These are phyloP conservation scores for Crassisporium funariophilum DNA, from an alignment of 768 basidiomycete genomes.

Conservation along the genomic window DNA sequence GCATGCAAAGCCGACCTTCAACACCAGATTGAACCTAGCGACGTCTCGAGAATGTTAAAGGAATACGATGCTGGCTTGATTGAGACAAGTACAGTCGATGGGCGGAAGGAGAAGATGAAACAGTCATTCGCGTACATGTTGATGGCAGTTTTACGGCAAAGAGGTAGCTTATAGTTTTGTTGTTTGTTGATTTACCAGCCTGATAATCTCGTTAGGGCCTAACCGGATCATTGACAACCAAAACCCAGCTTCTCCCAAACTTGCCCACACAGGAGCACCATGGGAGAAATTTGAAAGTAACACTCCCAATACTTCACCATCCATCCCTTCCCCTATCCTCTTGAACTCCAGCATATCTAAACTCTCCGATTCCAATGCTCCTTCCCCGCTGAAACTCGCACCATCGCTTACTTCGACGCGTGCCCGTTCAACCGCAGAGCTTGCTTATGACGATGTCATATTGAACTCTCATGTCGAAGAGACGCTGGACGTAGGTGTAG, in stretches of 20 bases:
- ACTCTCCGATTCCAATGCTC: slow-evolving; percentile 11
- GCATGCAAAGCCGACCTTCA: slow-evolving; percentile 86
- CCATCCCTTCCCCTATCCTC: neutral
- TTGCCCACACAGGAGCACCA: slow-evolving; percentile 47
- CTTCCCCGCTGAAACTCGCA: slow-evolving; percentile 10
- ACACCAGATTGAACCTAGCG: slow-evolving; percentile 56
- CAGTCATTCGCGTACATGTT: slow-evolving; percentile 76
- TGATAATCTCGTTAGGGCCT: slow-evolving; percentile 25
- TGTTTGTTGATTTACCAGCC: neutral
- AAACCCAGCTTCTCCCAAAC: slow-evolving; percentile 75
- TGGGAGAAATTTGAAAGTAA: slow-evolving; percentile 58
- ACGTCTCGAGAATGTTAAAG: slow-evolving; percentile 50
- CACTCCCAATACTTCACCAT: slow-evolving; percentile 38
- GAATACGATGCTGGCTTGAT: slow-evolving; percentile 78
- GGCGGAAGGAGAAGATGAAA: slow-evolving; percentile 72
- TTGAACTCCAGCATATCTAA: slow-evolving; percentile 6
- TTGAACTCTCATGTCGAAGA: slow-evolving; percentile 24
- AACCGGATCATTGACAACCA: slow-evolving; percentile 44
- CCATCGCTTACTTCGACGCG: slow-evolving; percentile 45
- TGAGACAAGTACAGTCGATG: slow-evolving; percentile 63
- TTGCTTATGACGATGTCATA: slow-evolving; percentile 42
- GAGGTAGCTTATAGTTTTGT: slow-evolving; percentile 35
- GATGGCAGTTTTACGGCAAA: slow-evolving; percentile 58
- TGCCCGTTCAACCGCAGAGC: slow-evolving; percentile 58
- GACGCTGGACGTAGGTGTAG: neutral